A percentile compares a stretch with the other conserved stretches of the same genome.
These are phyloP conservation scores for Effrenium voratum DNA, from an alignment of 73 alveolate genomes.

Conservation along the genomic window DNA sequence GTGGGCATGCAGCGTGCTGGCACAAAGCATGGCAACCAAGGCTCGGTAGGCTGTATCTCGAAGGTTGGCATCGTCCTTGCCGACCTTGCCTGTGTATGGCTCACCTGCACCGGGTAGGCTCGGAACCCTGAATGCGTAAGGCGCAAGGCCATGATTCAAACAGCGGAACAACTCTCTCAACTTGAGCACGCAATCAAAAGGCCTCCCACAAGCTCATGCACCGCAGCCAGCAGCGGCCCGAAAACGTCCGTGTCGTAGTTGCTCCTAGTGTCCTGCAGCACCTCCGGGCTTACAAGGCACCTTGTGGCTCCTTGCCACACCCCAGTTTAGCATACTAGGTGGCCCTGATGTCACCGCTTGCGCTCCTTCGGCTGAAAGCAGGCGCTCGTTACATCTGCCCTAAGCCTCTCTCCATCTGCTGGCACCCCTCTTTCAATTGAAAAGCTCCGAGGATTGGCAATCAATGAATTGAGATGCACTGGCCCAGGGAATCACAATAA, in stretches of 20 bases:
- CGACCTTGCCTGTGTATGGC: constrained; percentile 61
- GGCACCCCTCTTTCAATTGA: no score
- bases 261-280: constrained; percentile 79
- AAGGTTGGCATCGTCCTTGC: constrained; percentile 40
- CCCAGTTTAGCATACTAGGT: background rate
- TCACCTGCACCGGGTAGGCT: constrained; percentile 4
- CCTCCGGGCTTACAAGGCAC: background rate
- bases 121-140: background rate
- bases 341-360: no score
- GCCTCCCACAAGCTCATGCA: constrained; percentile 79
- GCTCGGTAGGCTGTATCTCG: constrained; percentile 71
- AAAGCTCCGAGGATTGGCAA: no score
- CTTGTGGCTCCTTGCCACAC: background rate
- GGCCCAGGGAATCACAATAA: no score
- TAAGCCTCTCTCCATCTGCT: no score
- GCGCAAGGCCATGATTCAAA: background rate
- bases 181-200: background rate
- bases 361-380: no score
- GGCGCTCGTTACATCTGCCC: no score
- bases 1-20: no score
- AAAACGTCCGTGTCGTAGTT: constrained; percentile 92
- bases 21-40: no score
- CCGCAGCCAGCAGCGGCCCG: constrained; percentile 56
- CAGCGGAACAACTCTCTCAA: background rate
- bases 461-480: no score